Conservation (phyloP, 2,329 filamentous ascomycete species). For the Drechslerella coelobrocha region DNA sequence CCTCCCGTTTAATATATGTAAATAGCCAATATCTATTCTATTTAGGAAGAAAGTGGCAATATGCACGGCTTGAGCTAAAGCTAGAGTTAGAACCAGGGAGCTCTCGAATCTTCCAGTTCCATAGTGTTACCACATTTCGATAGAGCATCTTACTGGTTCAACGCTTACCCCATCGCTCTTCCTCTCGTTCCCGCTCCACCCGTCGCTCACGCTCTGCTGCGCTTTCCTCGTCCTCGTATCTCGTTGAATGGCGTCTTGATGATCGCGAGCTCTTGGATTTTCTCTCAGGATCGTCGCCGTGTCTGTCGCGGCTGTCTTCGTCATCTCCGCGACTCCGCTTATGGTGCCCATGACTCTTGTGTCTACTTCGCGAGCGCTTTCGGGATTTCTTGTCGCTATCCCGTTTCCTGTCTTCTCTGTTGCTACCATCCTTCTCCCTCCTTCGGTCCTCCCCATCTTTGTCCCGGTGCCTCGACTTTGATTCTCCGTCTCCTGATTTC, state of each 20-base stretch:
- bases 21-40: slow-evolving; percentile 49
- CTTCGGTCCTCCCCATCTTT: slow-evolving; percentile 50
- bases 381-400: slow-evolving; percentile 50
- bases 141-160: slow-evolving; percentile 16
- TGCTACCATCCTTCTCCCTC: slow-evolving; percentile 50
- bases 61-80: slow-evolving; percentile 7
- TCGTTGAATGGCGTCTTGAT: slow-evolving; percentile 53
- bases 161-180: slow-evolving; percentile 54
- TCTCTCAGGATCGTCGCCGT: slow-evolving; percentile 49
- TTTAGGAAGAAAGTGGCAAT: slow-evolving; percentile 36
- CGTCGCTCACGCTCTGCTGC: slow-evolving; percentile 53
- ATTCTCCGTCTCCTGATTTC: slow-evolving; percentile 34
- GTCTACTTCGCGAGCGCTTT: slow-evolving; percentile 45
- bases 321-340: slow-evolving; percentile 50
- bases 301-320: slow-evolving; percentile 48
- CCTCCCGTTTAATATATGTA: slow-evolving; percentile 37
- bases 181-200: slow-evolving; percentile 55
- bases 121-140: slow-evolving; percentile 7
- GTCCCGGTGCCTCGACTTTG: slow-evolving; percentile 50
- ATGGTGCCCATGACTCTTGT: slow-evolving; percentile 45
- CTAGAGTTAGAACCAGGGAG: slow-evolving; percentile 24
- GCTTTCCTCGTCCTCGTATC: slow-evolving; percentile 54
- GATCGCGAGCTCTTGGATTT: slow-evolving; percentile 52
- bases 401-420: slow-evolving; percentile 39
- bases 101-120: slow-evolving; percentile 19